Evolutionary conservation across 2,329 filamentous ascomycete species (phyloP).

Genomic region (Dactylonectria macrodidyma): DNA sequence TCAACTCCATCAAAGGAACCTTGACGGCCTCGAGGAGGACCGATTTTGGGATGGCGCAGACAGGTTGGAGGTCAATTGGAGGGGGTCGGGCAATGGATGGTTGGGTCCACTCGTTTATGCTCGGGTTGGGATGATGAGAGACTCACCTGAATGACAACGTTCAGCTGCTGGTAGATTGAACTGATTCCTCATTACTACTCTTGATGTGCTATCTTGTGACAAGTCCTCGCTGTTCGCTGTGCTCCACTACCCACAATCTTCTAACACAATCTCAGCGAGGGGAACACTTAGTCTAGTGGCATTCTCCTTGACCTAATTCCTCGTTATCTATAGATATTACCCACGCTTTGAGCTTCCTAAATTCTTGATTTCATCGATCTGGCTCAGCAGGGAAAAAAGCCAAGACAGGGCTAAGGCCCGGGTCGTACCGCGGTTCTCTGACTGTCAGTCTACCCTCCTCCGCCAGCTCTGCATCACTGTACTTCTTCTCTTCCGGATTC

Average conservation of each 20-base stretch:
- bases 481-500: conserved; percentile 19
- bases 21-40: conserved; percentile 37
- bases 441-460: background rate
- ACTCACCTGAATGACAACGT: conserved; percentile 16
- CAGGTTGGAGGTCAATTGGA: conserved; percentile 20
- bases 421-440: conserved; percentile 13
- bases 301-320: background rate
- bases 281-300: background rate
- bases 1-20: conserved; percentile 42
- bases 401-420: conserved; percentile 50
- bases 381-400: conserved; percentile 49
- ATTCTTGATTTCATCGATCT: background rate
- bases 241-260: background rate
- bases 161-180: conserved; percentile 16
- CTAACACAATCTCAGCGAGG: background rate
- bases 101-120: conserved; percentile 44
- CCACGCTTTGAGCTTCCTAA: background rate
- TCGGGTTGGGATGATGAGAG: conserved; percentile 6
- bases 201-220: conserved; percentile 1
- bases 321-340: background rate
- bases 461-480: conserved; percentile 26
- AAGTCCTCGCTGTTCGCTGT: background rate
- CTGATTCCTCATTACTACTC: conserved; percentile 1
- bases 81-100: conserved; percentile 32
- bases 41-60: conserved; percentile 23